Percentiles rank a stretch among this genome's conserved stretches.
Evolutionary conservation across 164 flowering plant genomes (phyloP).

Genomic region (Magnolia officinalis): DNA sequence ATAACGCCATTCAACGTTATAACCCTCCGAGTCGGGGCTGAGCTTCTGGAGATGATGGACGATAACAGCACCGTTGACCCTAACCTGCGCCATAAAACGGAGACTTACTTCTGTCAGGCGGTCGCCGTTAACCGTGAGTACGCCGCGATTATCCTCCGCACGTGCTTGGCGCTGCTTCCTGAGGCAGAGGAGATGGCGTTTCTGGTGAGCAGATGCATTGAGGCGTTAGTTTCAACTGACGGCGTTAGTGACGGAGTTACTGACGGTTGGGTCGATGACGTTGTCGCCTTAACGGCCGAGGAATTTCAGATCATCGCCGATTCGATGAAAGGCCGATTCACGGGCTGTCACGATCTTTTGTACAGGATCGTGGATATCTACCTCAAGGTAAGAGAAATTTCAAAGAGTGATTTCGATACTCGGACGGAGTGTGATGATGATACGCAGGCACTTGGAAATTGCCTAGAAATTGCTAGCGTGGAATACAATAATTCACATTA

Average conservation of each 20-base stretch:
- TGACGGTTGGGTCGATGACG: slow-evolving; percentile 35
- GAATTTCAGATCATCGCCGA: slow-evolving; percentile 45
- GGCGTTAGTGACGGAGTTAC: slow-evolving; percentile 15
- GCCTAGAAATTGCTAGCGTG: no score
- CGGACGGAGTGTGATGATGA: no score
- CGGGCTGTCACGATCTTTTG: slow-evolving; percentile 50
- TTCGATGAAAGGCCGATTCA: slow-evolving; percentile 39
- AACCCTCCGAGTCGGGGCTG: slow-evolving; percentile 54
- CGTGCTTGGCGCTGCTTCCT: slow-evolving; percentile 56
- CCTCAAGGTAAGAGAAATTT: slow-evolving; percentile 45
- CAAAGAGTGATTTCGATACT: no score
- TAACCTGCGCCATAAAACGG: slow-evolving; percentile 44
- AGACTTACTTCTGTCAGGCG: slow-evolving; percentile 46
- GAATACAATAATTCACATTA: not conserved
- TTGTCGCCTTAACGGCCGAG: slow-evolving; percentile 30
- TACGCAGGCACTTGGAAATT: no score
- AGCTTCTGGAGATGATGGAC: slow-evolving; percentile 60
- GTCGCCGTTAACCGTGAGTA: slow-evolving; percentile 42
- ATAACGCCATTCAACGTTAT: slow-evolving; percentile 70
- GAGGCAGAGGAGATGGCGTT: slow-evolving; percentile 62
- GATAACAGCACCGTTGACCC: slow-evolving; percentile 18
- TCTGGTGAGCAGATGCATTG: slow-evolving; percentile 56
- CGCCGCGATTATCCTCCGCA: slow-evolving; percentile 41
- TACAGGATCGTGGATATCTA: slow-evolving; percentile 53
- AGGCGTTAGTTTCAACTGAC: slow-evolving; percentile 21